Base-by-base conservation (phyloP, 1,284 basidiomycete species). In the Kwoniella shivajii region DNA sequence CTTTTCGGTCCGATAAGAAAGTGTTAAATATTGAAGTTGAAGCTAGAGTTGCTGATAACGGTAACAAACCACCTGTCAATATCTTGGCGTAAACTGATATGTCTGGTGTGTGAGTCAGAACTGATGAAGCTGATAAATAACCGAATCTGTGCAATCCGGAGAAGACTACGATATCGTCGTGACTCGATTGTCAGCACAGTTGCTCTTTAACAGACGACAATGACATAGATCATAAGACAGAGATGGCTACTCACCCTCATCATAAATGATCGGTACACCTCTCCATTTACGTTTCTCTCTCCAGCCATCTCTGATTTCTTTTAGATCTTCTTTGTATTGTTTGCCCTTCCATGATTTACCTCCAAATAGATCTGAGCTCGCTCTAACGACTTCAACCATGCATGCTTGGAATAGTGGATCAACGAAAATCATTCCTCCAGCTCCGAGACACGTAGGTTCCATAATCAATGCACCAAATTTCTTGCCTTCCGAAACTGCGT, bases 381-480 rank as follows among this genome's bases (percentile, higher is more conserved):
- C 81, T 31, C 95, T 85, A 6, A 91, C 89, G 3, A 86, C 83
- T 65, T 96, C 91, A 45, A 97, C 81, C 58, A 99, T 78, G 37
- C 92, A 80, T 20, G 90, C 84, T 74, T 99, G 95, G 82, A 95
- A 98, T 33, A 99, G 85, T 1, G 95, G 95, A 70, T 99, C 95
- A 45, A 98, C 92, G 72, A 97, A 98, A 37, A 94, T 82, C 95
- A 98, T 98, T 0, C 95, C 95, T 0, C 92, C 95, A 0, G 95
- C 94, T 14, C 95, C 95, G 83, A 98, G 88, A 29, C 96, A 85
- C 14, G 96, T 83, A 0, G 95, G 95, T 74, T 99, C 95, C 34
- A 99, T 80, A 13, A 98, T 85, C 13, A 98, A 82, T 0, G 91
- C 89, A 14, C 83, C 84, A 55, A 84, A 84, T 29, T 75, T 72